A percentile compares a stretch with the other conserved stretches of the same genome.
Conservation (phyloP, 257 asterid species). For the Solanum gandarillasii region DNA sequence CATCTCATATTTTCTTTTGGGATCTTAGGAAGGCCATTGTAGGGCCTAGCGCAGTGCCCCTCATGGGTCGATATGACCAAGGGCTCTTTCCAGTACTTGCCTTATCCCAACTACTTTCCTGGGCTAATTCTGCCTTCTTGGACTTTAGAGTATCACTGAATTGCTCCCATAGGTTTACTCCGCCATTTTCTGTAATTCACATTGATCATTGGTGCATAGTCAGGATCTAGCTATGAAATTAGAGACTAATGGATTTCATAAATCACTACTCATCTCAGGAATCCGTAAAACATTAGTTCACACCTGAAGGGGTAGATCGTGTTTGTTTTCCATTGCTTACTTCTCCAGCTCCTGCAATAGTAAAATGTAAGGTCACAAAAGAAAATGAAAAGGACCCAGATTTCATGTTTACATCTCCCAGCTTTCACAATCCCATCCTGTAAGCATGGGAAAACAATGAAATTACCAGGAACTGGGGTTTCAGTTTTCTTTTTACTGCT, state of each 20-base stretch:
- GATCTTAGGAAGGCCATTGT: constrained; percentile 69
- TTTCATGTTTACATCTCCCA: background rate
- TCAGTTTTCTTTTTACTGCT: constrained; percentile 17
- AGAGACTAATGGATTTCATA: background rate
- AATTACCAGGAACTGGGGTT: constrained; percentile 3
- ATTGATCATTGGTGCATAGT: background rate
- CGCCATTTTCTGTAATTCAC: constrained; percentile 29
- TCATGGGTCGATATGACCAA: constrained; percentile 49
- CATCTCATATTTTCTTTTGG: constrained; percentile 24
- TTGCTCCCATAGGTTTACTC: constrained; percentile 55
- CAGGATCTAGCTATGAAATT: background rate
- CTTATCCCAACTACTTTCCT: constrained; percentile 28
- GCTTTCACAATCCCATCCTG: background rate
- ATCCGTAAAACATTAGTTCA: background rate
- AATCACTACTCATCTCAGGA: background rate
- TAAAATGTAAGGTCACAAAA: background rate
- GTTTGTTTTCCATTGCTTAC: background rate
- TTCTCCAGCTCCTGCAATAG: background rate
- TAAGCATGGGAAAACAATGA: background rate
- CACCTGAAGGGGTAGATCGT: background rate
- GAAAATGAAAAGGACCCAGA: background rate
- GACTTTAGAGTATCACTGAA: constrained; percentile 45
- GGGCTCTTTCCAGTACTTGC: constrained; percentile 27
- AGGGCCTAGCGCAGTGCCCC: constrained; percentile 65
- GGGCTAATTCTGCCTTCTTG: constrained; percentile 48